Conservation (phyloP, 768 basidiomycete genomes). For the Thelephora ganbajun region DNA sequence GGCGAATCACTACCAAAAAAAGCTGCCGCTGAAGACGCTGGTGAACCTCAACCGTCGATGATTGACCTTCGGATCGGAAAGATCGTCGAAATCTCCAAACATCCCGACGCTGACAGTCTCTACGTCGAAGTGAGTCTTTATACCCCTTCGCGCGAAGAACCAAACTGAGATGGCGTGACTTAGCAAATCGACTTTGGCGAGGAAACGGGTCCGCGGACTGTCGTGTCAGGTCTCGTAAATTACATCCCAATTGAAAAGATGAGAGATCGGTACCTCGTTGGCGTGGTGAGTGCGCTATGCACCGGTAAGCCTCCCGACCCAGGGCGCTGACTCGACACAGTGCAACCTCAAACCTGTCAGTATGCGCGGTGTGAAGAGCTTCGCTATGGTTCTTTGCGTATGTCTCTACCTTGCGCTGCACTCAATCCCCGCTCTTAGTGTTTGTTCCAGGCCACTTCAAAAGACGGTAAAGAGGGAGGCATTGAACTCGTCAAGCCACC, state of each 20-base stretch:
- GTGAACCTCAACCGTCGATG: conserved; percentile 90
- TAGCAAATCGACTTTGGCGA: conserved; percentile 96
- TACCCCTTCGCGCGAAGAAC: neutral
- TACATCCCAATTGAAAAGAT: conserved; percentile 94
- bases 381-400: conserved; percentile 94
- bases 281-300: conserved; percentile 42
- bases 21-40: conserved; percentile 42
- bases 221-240: conserved; percentile 93
- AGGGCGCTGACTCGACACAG: conserved; percentile 19
- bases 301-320: neutral
- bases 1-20: conserved; percentile 15
- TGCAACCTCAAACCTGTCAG: conserved; percentile 91
- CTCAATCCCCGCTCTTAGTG: neutral
- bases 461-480: conserved; percentile 79
- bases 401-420: conserved; percentile 12
- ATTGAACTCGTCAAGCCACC: conserved; percentile 91
- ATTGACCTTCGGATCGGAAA: conserved; percentile 91
- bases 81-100: conserved; percentile 91
- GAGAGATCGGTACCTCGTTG: conserved; percentile 69
- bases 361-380: conserved; percentile 97
- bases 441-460: conserved; percentile 61
- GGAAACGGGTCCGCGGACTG: conserved; percentile 86
- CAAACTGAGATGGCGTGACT: conserved; percentile 3
- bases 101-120: conserved; percentile 95
- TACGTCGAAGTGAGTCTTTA: conserved; percentile 66